These are phyloP conservation scores for Hondaea fermentalgiana DNA, from an alignment of 108 stramenopile genomes.

Conservation along the genomic window DNA sequence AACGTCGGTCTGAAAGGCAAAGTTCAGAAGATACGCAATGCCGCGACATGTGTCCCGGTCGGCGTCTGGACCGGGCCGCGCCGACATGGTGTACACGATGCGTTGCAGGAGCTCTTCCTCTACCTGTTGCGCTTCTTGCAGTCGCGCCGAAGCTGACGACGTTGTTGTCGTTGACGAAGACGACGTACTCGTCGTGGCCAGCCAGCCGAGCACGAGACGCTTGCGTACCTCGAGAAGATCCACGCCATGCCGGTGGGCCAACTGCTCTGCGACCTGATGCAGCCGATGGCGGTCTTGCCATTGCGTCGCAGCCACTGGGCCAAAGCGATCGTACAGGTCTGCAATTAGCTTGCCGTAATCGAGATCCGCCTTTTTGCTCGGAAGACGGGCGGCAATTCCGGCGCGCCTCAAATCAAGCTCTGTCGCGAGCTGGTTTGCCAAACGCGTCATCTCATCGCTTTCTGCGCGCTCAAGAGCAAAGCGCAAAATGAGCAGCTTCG, in stretches of 20 bases:
- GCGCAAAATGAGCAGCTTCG: neutral
- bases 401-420: neutral
- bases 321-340: neutral
- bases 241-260: neutral
- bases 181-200: neutral
- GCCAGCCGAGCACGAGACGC: neutral
- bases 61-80: neutral
- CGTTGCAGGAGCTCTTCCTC: neutral
- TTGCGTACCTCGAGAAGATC: neutral
- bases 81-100: neutral
- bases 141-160: neutral
- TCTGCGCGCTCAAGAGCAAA: neutral
- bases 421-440: neutral
- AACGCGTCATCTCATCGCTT: neutral
- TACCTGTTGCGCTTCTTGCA: neutral
- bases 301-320: neutral
- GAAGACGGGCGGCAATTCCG: neutral
- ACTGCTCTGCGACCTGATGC: neutral
- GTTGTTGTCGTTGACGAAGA: neutral
- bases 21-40: neutral
- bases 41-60: neutral
- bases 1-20: neutral
- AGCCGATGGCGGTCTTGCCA: neutral
- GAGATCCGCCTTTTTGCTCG: neutral
- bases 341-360: neutral